Percentiles rank a stretch among this genome's conserved stretches.
Evolutionary conservation across 257 asterid species (phyloP).

Genomic region (Scutellaria baicalensis): DNA sequence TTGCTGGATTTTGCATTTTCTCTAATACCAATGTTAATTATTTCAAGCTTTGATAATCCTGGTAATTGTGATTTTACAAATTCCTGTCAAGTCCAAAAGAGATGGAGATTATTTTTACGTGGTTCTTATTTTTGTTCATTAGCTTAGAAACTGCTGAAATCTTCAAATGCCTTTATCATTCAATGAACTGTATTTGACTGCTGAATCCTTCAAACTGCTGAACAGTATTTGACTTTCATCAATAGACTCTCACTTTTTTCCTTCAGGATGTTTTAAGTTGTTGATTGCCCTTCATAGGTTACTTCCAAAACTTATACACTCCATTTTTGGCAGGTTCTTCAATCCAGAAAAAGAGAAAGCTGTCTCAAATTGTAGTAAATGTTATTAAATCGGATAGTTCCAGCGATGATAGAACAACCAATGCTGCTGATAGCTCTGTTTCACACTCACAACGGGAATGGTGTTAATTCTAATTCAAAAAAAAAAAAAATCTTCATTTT

Average conservation of each 20-base stretch:
- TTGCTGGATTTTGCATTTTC: no score
- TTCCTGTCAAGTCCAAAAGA: no score
- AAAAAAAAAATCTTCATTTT: neutral
- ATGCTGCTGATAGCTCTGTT: neutral
- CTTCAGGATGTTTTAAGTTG: neutral
- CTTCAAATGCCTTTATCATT: no score
- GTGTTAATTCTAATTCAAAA: slow-evolving; percentile 10
- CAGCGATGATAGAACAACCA: neutral
- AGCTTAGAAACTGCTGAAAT: no score
- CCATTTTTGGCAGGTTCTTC: slow-evolving; percentile 18
- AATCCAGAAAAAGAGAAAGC: slow-evolving; percentile 8
- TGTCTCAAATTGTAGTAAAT: slow-evolving; percentile 12
- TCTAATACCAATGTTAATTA: no score
- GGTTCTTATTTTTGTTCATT: no score
- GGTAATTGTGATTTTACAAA: no score
- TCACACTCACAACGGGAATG: slow-evolving; percentile 12
- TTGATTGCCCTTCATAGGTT: neutral
- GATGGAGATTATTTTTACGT: no score
- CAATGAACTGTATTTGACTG: no score
- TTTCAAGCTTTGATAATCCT: no score
- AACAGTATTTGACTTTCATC: neutral
- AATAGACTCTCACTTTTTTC: neutral
- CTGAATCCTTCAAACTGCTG: no score
- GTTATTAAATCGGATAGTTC: neutral
- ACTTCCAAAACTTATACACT: neutral